These are phyloP conservation scores for Fusarium sublunatum DNA, from an alignment of 2,329 filamentous ascomycete species.

Conservation along the genomic window DNA sequence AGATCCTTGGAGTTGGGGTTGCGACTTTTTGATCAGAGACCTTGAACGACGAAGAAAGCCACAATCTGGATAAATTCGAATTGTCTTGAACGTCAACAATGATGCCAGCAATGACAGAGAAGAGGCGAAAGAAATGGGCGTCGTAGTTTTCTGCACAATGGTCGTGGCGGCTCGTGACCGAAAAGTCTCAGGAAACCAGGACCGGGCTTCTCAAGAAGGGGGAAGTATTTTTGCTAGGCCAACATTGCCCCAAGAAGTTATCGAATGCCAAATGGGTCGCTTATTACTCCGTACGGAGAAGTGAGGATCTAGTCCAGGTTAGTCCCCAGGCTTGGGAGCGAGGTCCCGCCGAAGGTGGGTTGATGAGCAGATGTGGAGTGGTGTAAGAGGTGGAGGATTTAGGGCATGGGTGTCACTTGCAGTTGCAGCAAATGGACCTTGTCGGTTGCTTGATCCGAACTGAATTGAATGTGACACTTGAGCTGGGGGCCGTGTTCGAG, in stretches of 20 bases:
- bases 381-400: constrained; percentile 45
- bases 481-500: constrained; percentile 29
- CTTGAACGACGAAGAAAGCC: constrained; percentile 1
- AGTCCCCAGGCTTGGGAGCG: constrained; percentile 42
- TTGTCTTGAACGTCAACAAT: constrained; percentile 8
- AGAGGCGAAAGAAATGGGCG: constrained; percentile 32
- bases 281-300: constrained; percentile 44
- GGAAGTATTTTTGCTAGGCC: constrained; percentile 36
- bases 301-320: constrained; percentile 42
- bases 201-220: constrained; percentile 34
- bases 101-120: constrained; percentile 23
- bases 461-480: constrained; percentile 21
- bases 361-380: constrained; percentile 47
- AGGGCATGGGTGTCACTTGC: constrained; percentile 37
- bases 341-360: constrained; percentile 48
- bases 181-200: constrained; percentile 31
- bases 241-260: constrained; percentile 36
- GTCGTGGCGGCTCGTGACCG: constrained; percentile 42
- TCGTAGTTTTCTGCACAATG: constrained; percentile 42
- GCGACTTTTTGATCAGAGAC: background rate
- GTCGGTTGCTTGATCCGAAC: constrained; percentile 39
- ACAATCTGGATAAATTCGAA: constrained; percentile 10
- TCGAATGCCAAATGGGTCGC: constrained; percentile 46
- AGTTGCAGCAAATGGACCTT: constrained; percentile 21
- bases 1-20: constrained; percentile 2